These are phyloP conservation scores for Mycosarcoma maydis DNA, from an alignment of 1,284 basidiomycete species.

Conservation along the genomic window DNA sequence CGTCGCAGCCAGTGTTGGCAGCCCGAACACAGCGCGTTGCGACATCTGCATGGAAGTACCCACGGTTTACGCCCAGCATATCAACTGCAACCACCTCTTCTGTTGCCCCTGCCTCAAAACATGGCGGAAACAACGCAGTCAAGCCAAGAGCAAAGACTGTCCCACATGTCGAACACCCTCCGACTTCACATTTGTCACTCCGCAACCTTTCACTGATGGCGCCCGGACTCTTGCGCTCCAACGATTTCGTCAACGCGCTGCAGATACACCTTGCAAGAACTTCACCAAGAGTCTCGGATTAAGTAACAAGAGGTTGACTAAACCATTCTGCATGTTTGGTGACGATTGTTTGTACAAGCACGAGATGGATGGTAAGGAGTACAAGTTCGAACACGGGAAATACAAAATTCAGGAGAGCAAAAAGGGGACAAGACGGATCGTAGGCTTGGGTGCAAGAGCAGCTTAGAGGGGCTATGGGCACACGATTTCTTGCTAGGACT, in stretches of 20 bases:
- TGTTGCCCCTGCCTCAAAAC: slow-evolving; percentile 29
- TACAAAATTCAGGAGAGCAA: slow-evolving; percentile 2
- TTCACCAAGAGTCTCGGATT: slow-evolving; percentile 32
- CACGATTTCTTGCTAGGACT: slow-evolving; percentile 6
- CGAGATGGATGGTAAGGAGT: slow-evolving; percentile 21
- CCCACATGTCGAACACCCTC: slow-evolving; percentile 33
- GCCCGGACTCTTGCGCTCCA: slow-evolving; percentile 17
- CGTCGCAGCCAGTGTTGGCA: slow-evolving; percentile 11
- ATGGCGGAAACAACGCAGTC: slow-evolving; percentile 28
- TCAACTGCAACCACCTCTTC: slow-evolving; percentile 46
- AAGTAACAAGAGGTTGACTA: slow-evolving; percentile 2
- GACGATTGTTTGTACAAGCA: slow-evolving; percentile 42
- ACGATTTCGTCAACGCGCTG: slow-evolving; percentile 20
- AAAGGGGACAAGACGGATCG: slow-evolving; percentile 8
- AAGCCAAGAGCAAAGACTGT: slow-evolving; percentile 30
- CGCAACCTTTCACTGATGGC: slow-evolving; percentile 12
- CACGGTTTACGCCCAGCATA: slow-evolving; percentile 28
- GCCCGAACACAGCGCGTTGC: slow-evolving; percentile 19
- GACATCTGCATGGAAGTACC: slow-evolving; percentile 47
- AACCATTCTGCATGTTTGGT: slow-evolving; percentile 36
- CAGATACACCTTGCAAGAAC: slow-evolving; percentile 28
- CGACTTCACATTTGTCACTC: slow-evolving; percentile 30
- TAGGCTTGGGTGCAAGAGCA: background rate
- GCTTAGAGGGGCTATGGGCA: background rate
- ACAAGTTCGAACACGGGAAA: slow-evolving; percentile 16